A percentile compares a stretch with the other conserved stretches of the same genome.
phyloP scores from a whole-genome alignment of 176 grass and related monocot genomes.

The Avena eriantha region DNA sequence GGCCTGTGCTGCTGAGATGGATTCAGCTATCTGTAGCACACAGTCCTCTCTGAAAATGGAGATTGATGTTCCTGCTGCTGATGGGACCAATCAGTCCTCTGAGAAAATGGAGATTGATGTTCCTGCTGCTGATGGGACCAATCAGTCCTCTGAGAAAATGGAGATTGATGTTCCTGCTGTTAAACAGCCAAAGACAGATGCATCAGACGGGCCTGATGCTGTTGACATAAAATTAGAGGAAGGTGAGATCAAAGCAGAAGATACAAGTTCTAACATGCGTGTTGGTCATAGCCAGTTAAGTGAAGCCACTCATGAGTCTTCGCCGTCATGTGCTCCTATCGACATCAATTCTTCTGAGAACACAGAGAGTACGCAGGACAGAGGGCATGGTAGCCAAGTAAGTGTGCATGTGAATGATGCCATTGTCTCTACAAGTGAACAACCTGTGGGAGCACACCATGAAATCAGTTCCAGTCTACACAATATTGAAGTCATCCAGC shows the following conservation, averaged over 20 bases:
- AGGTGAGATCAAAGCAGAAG: conserved; percentile 49
- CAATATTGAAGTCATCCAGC: conserved; percentile 21
- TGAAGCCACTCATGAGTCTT: conserved; percentile 32
- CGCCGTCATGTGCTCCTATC: conserved; percentile 45
- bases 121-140: conserved; percentile 34
- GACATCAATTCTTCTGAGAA: conserved; percentile 52
- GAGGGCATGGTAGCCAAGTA: conserved; percentile 40
- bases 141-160: conserved; percentile 1
- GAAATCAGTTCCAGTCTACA: conserved; percentile 43
- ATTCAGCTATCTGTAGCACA: conserved; percentile 70
- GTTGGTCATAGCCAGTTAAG: conserved; percentile 28
- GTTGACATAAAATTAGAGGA: conserved; percentile 40
- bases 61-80: conserved; percentile 51
- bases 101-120: conserved; percentile 63
- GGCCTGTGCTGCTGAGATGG: conserved; percentile 63
- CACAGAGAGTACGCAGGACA: conserved; percentile 30
- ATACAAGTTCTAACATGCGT: conserved; percentile 23
- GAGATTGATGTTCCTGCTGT: no score
- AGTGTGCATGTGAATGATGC: conserved; percentile 1
- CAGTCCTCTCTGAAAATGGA: conserved; percentile 70
- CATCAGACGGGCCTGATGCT: conserved; percentile 35
- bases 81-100: conserved; percentile 50
- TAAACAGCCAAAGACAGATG: conserved; percentile 28
- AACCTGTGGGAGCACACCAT: not conserved
- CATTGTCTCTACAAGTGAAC: conserved; percentile 35